These are phyloP conservation scores for Puya raimondii DNA, from an alignment of 176 grass and related monocot genomes.

Conservation along the genomic window DNA sequence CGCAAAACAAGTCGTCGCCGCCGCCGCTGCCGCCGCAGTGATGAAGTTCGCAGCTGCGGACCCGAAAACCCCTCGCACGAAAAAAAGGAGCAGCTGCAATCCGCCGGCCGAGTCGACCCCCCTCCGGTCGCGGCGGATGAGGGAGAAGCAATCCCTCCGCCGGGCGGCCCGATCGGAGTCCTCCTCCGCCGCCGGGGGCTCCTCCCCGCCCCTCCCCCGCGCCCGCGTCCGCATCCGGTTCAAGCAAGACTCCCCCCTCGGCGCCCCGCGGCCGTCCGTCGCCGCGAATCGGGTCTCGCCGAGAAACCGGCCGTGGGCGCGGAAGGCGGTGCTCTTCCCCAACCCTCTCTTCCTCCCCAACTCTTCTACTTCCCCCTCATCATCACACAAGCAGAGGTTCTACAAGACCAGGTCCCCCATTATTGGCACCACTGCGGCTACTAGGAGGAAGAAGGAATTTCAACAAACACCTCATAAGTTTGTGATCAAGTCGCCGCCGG, in stretches of 20 bases:
- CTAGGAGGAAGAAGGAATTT: too few relatives aligned
- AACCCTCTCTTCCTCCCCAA: constrained; percentile 42
- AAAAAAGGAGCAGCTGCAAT: constrained; percentile 18
- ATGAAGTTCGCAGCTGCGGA: neutral
- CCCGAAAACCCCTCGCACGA: constrained; percentile 47
- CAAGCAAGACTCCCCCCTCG: constrained; percentile 55
- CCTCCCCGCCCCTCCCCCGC: constrained; percentile 37
- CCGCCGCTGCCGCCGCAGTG: constrained; percentile 15
- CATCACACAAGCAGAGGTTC: constrained; percentile 47
- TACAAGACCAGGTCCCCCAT: constrained; percentile 56
- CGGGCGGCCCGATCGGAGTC: constrained; percentile 20
- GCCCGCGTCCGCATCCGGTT: constrained; percentile 66
- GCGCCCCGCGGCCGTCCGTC: constrained; percentile 22
- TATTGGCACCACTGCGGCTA: constrained; percentile 20
- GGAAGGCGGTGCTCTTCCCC: constrained; percentile 87
- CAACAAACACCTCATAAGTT: constrained; percentile 46
- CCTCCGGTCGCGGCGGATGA: constrained; percentile 41
- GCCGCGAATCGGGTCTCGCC: constrained; percentile 55
- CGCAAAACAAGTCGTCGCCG: constrained; percentile 40
- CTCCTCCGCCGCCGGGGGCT: neutral
- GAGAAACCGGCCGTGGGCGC: constrained; percentile 60
- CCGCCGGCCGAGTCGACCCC: constrained; percentile 23
- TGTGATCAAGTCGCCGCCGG: constrained; percentile 63
- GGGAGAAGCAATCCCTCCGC: constrained; percentile 64
- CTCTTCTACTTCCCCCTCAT: constrained; percentile 27